Evolutionary conservation across 1,284 basidiomycete genomes (phyloP), one percentile per base, ranked within the genome.

Genomic region (Trametes versicolor): DNA sequence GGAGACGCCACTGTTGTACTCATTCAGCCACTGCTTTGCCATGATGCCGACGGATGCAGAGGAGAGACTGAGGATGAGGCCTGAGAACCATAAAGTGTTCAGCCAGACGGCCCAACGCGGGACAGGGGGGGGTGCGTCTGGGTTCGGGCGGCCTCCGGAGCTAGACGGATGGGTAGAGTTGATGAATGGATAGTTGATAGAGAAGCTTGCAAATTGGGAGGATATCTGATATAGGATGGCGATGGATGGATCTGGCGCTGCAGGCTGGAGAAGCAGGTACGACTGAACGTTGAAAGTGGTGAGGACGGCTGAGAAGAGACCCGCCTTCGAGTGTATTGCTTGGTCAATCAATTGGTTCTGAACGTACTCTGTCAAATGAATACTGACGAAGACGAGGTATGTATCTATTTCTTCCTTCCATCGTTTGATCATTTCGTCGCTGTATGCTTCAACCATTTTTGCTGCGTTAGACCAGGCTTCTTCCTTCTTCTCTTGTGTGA

Each of bases 11-110:
- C 49, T 49, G 17, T 15, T 45, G 43, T 60, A 65, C n/a, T 63
- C 51, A 25, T 39, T 51, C 10, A 67, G 34, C 72, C 72, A 73
- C 36, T 71, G 67, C 34, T 67, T 67, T 39, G 63, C 70, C 45
- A 66, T 50, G 34, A 71, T 67, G 2, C 58, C 61, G 17, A 67
- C 45, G 9, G 62, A 53, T 0, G 70, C 59, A 2, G 68, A 25
- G 4, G 63, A 23, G 10, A 71, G 70, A 29, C 65, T 69, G 43
- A 50, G 53, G 12, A 69, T 59, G 2, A 71, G 59, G 43, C 63
- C 59, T 0, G 62, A 61, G 58, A 69, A 71, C 67, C 70, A 71
- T 5, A 67, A 48, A 5, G 23, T 37, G 36, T 70, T 70, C 54
- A 71, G 50, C 34, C 50, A 50, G 8, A 70, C 36, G 3, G 62